Conservation (phyloP, 208 protist species). For the Leishmania gerbilli region DNA sequence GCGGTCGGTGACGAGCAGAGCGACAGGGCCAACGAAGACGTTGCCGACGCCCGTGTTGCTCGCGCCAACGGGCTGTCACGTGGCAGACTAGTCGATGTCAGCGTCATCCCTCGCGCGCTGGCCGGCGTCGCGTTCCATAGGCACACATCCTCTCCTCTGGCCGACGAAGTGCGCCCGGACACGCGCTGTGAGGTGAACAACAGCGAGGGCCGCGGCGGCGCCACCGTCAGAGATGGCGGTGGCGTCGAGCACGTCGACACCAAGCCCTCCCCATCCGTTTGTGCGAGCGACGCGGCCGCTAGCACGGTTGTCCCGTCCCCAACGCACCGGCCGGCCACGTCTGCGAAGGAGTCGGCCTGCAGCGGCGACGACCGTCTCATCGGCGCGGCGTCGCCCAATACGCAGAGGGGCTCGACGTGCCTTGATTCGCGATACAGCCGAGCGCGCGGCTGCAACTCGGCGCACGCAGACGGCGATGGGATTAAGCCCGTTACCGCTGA, state of each 20-base stretch:
- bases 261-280: neutral
- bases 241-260: conserved; percentile 2
- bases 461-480: neutral
- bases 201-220: neutral
- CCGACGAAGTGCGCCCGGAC: neutral
- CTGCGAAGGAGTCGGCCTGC: neutral
- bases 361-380: neutral
- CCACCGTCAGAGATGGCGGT: neutral
- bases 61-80: neutral
- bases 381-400: neutral
- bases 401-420: neutral
- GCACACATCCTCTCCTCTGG: neutral
- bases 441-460: neutral
- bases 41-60: no score
- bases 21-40: neutral
- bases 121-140: neutral
- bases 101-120: neutral
- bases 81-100: neutral
- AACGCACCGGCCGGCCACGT: neutral
- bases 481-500: neutral
- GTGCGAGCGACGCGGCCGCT: neutral
- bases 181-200: neutral
- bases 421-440: neutral
- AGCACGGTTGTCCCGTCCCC: neutral
- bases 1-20: neutral